phyloP scores from a whole-genome alignment of 2,329 filamentous ascomycete species.

The Lecanicillium sp. region DNA sequence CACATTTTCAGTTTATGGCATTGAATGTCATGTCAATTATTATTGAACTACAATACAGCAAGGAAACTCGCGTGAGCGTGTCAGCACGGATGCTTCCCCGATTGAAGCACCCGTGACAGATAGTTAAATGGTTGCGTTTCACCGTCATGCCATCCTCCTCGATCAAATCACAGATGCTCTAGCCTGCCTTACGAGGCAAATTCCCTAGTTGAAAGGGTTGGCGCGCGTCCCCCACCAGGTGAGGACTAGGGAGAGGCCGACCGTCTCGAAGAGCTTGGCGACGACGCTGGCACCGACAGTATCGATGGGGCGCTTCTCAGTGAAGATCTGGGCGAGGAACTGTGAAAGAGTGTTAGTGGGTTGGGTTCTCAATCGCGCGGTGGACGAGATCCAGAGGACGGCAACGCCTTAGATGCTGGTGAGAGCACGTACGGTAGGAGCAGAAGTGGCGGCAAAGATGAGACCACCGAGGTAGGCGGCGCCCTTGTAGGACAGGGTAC shows the following conservation, averaged over 20 bases:
- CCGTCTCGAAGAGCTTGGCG: conserved; percentile 84
- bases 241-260: conserved; percentile 85
- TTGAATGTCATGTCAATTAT: conserved; percentile 8
- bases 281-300: conserved; percentile 80
- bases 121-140: neutral
- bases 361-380: conserved; percentile 8
- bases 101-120: conserved; percentile 1
- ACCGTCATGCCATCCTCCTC: neutral
- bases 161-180: conserved; percentile 4
- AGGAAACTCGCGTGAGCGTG: conserved; percentile 8
- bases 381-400: neutral
- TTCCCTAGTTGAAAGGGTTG: conserved; percentile 75
- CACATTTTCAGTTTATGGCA: no score
- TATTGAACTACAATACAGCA: conserved; percentile 11
- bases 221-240: conserved; percentile 97
- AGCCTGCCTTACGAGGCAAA: conserved; percentile 5
- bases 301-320: conserved; percentile 88
- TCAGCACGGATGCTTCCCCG: neutral
- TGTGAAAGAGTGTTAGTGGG: conserved; percentile 30
- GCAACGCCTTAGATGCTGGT: neutral
- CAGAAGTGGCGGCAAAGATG: conserved; percentile 87
- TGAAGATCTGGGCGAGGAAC: conserved; percentile 81
- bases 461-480: conserved; percentile 86
- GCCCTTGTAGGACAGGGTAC: conserved; percentile 93
- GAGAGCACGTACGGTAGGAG: conserved; percentile 66